phyloP scores from a whole-genome alignment of 768 basidiomycete genomes.

The Trametes cinnabarina region DNA sequence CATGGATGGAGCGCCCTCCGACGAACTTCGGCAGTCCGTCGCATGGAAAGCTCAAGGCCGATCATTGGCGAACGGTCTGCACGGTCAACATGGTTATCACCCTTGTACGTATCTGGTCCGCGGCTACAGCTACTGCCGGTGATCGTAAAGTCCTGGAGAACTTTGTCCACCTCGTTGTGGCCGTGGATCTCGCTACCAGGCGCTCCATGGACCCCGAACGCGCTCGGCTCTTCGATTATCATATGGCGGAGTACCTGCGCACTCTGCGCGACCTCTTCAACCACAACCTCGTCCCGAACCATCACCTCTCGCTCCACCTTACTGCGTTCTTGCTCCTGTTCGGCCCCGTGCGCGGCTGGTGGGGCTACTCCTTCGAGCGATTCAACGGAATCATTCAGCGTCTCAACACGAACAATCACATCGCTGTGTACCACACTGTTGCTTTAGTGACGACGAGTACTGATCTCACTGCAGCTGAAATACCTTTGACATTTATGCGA shows the following conservation, averaged over 20 bases:
- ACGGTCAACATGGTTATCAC: conserved; percentile 36
- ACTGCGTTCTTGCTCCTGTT: conserved; percentile 26
- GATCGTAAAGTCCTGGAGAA: conserved; percentile 25
- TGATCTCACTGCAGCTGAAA: too few relatives aligned
- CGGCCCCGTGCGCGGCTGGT: conserved; percentile 29
- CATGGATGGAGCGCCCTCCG: conserved; percentile 34
- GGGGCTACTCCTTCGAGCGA: conserved; percentile 32
- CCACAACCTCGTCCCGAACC: conserved; percentile 28
- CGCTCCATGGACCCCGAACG: not conserved
- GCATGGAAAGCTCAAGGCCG: conserved; percentile 35
- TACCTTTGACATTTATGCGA: too few relatives aligned
- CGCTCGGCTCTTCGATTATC: conserved; percentile 4
- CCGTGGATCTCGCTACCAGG: conserved; percentile 26
- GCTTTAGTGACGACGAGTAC: too few relatives aligned
- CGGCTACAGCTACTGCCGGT: conserved; percentile 1
- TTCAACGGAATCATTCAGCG: conserved; percentile 29
- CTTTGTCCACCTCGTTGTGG: conserved; percentile 27
- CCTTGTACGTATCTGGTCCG: conserved; percentile 36
- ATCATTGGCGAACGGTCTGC: conserved; percentile 36
- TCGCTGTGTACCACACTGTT: too few relatives aligned
- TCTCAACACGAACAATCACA: conserved; percentile 27
- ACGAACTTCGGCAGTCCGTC: conserved; percentile 32
- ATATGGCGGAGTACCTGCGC: conserved; percentile 23
- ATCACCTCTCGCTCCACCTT: conserved; percentile 35
- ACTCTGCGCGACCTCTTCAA: conserved; percentile 24